Base-by-base conservation (phyloP, 495 filamentous ascomycete genomes). In the Trichoderma reesei region DNA sequence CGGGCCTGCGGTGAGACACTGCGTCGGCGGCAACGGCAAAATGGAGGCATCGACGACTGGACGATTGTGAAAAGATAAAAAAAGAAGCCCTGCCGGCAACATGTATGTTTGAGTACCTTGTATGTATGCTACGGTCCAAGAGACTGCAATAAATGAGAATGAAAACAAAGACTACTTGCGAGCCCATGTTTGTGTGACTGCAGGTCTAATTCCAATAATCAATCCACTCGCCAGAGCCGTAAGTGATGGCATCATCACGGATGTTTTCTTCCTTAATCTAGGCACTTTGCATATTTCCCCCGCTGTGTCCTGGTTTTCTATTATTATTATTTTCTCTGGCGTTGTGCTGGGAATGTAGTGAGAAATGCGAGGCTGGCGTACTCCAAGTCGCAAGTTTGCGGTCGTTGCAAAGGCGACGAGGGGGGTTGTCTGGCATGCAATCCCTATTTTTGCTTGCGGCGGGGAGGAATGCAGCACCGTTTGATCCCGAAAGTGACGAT, bases 101-200 rank as follows among this genome's bases (percentile, higher is more conserved):
- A 56, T 56, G 51, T 56, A 54, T 54, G 48, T 54, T 54, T 54
- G 48, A 54, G 48, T 54, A 54, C 48, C 16, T 31, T 56, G 26
- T 56, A 56, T 56, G 51, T 56, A 56, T 56, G 51, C 18, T 56
- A 34, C 51, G 14, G 51, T 56, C 51, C n/a, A 33, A 3, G 13
- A 26, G 18, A 31, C 51, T 56, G 51, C 51, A 11, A 56, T 31
- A 7, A 56, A 56, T 56, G 51, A 56, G 31, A 56, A 13, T 56
- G 14, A 34, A 34, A 26, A 26, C 51, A 31, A 31, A n/a, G n/a
- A n/a, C n/a, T n/a, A n/a, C n/a, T n/a, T n/a, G n/a, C n/a, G n/a
- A n/a, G n/a, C n/a, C n/a, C n/a, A n/a, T n/a, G n/a, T n/a, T n/a
- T n/a, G n/a, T n/a, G n/a, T n/a, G n/a, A n/a, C n/a, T n/a, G n/a